Evolutionary conservation across 169 alveolate genomes (phyloP), one percentile per base, ranked within the genome.

Genomic region (Plasmodium gonderi): DNA sequence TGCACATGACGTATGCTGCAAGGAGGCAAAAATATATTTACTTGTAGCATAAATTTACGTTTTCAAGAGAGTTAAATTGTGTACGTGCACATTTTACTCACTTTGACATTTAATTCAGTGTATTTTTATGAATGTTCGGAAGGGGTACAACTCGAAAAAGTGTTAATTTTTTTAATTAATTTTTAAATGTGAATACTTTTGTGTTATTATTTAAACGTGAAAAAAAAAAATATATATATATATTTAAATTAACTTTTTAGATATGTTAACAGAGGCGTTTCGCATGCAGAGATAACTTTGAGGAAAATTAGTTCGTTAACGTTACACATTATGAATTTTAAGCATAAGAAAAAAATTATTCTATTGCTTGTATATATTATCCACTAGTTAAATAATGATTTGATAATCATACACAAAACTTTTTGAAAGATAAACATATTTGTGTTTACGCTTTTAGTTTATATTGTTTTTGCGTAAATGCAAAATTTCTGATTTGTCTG

Each of bases 61-160:
- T 60, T 60, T 60, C 72, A 60, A 60, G 26, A 4, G 26, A 36
- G 72, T 60, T 60, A 36, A 60, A 60, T 20, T 60, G 72, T 60
- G 72, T 60, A n/a, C 72, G n/a, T 60, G 72, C 36, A 20, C 40
- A 36, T n/a, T 60, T 60, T n/a, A 54, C 8, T 54, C 72, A 60
- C 72, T 60, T 5, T 60, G 72, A 60, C 72, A 60, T 60, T 60
- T 60, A 23, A 60, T 60, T 29, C 72, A 60, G 72, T 60, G 72
- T 60, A 60, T 60, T 60, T 60, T 60, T 60, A n/a, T 60, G 26
- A 60, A 60, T 60, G 26, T 60, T 11, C 38, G 72, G 72, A 60
- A 1, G 72, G 33, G 72, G 72, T 60, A 36, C 26, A 60, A 29
- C 11, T 60, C 31, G 72, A 60, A 60, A 60, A 60, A 31, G 72